Evolutionary conservation across 225 moss, liverwort and hornwort species (phyloP).

Genomic region (Pleurozium schreberi): DNA sequence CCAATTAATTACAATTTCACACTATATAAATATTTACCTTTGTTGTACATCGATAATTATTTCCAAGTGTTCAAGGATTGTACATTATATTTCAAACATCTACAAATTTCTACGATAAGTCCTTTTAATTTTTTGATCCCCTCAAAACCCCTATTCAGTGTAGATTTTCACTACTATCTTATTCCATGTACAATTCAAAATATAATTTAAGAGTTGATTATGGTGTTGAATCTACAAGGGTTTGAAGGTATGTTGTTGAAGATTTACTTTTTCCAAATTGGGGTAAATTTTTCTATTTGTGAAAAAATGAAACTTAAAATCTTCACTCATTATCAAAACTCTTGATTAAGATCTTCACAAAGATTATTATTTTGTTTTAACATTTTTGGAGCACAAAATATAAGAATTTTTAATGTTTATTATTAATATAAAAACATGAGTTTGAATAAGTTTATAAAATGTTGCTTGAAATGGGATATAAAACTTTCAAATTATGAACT

Average conservation of each 20-base stretch:
- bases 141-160: too few species aligned
- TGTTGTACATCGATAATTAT: too few species aligned
- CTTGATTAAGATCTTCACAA: background rate
- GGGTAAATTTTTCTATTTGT: background rate
- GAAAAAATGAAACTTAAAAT: background rate
- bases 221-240: background rate
- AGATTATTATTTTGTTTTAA: background rate
- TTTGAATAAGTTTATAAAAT: background rate
- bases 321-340: background rate
- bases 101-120: too few species aligned
- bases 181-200: accelerated
- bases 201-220: background rate
- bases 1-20: too few species aligned
- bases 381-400: background rate
- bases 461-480: too few species aligned
- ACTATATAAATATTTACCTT: too few species aligned
- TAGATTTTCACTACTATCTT: background rate
- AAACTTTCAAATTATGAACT: background rate
- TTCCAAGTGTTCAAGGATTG: too few species aligned
- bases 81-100: too few species aligned
- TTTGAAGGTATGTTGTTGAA: background rate
- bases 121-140: too few species aligned
- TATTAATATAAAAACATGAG: background rate
- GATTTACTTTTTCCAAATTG: background rate
- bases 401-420: background rate